Conservation (phyloP, 805 yeast species). For the Candida silvicultrix region DNA sequence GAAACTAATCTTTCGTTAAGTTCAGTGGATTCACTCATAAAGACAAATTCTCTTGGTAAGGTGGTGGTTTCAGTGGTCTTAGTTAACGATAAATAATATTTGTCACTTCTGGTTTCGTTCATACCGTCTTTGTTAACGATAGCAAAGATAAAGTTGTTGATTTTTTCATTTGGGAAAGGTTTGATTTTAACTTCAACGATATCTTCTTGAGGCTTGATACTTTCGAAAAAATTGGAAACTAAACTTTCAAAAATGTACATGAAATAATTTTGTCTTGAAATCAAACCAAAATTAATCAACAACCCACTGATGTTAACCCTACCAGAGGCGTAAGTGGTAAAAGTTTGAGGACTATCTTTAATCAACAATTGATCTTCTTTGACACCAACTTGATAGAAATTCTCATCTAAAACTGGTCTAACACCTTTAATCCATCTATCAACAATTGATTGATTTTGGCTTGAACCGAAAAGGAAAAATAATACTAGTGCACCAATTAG, state of each 20-base stretch:
- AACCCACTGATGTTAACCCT: conserved; percentile 68
- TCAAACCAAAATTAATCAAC: conserved; percentile 53
- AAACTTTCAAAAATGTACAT: conserved; percentile 59
- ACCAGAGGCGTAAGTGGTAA: conserved; percentile 78
- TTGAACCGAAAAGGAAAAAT: conserved; percentile 53
- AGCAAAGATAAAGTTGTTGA: conserved; percentile 63
- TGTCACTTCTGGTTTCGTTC: conserved; percentile 67
- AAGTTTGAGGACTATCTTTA: conserved; percentile 56
- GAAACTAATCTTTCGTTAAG: conserved; percentile 61
- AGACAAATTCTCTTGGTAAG: conserved; percentile 71
- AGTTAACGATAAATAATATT: conserved; percentile 81
- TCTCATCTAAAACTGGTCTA: conserved; percentile 46
- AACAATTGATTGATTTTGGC: conserved; percentile 51
- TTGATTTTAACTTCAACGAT: conserved; percentile 55
- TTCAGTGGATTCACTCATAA: conserved; percentile 86
- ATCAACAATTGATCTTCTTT: conserved; percentile 37
- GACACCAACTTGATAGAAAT: conserved; percentile 78
- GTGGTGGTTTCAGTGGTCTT: conserved; percentile 67
- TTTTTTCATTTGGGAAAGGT: conserved; percentile 33
- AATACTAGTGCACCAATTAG: conserved; percentile 43
- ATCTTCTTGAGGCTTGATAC: conserved; percentile 50
- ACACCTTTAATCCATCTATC: conserved; percentile 44
- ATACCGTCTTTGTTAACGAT: conserved; percentile 80
- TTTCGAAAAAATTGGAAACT: conserved; percentile 51
- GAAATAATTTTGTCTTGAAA: conserved; percentile 76